These are phyloP conservation scores for Jimgerdemannia flammicorona DNA, from an alignment of 192 early-diverging fungal species.

Conservation along the genomic window DNA sequence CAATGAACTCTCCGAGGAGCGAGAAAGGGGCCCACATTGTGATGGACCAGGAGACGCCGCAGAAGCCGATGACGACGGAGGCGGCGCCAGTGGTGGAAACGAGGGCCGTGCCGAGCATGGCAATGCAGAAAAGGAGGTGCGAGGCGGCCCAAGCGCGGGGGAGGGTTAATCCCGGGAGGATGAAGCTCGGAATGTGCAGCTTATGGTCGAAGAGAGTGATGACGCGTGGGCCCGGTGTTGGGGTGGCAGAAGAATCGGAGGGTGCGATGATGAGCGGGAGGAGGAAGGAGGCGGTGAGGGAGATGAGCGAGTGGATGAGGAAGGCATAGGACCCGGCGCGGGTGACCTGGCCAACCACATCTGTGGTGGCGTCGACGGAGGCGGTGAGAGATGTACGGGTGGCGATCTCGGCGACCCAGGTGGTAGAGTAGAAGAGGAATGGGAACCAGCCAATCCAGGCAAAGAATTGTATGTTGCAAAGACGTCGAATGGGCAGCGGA, in stretches of 20 bases:
- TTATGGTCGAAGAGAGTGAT: not conserved
- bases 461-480: slow-evolving; percentile 95
- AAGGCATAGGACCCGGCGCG: slow-evolving; percentile 86
- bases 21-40: slow-evolving; percentile 93
- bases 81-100: slow-evolving; percentile 53
- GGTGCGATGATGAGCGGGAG: slow-evolving; percentile 31
- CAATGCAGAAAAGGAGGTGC: slow-evolving; percentile 62
- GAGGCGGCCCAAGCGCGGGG: slow-evolving; percentile 68
- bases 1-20: slow-evolving; percentile 75
- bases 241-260: not conserved
- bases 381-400: slow-evolving; percentile 14
- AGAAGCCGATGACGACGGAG: slow-evolving; percentile 62
- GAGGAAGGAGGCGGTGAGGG: slow-evolving; percentile 51
- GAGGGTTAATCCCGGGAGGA: slow-evolving; percentile 24
- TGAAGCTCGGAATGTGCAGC: not conserved
- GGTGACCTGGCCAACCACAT: slow-evolving; percentile 42
- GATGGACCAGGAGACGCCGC: slow-evolving; percentile 85
- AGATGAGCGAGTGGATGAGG: slow-evolving; percentile 77
- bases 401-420: slow-evolving; percentile 54
- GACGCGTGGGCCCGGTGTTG: not conserved
- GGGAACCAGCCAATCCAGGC: slow-evolving; percentile 98
- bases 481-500: slow-evolving; percentile 64
- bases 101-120: slow-evolving; percentile 67
- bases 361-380: not conserved
- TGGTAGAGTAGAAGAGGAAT: slow-evolving; percentile 65